Conservation (phyloP, 306 rosid genomes). For the Cucumis cinereus region DNA sequence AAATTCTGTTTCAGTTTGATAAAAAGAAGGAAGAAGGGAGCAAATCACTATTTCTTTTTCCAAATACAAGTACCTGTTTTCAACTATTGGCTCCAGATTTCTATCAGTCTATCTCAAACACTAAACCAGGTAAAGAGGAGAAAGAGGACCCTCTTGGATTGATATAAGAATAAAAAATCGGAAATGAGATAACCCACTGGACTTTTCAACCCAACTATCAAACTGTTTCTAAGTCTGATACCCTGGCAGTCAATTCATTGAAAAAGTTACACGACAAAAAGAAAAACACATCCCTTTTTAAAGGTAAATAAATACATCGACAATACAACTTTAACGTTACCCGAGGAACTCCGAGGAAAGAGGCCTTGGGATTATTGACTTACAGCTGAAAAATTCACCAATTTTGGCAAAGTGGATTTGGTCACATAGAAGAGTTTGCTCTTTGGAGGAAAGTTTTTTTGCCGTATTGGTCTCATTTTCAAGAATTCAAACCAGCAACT, state of each 20-base stretch:
- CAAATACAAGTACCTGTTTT: too few relatives aligned
- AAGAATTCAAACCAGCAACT: too few relatives aligned
- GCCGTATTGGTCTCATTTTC: too few relatives aligned
- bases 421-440: too few relatives aligned
- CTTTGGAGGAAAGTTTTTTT: too few relatives aligned
- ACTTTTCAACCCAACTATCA: background rate
- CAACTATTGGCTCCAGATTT: background rate
- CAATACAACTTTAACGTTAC: conserved; percentile 24
- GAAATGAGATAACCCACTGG: background rate
- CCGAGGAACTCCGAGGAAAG: conserved; percentile 26
- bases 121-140: background rate
- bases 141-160: background rate
- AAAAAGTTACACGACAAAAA: background rate
- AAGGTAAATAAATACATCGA: background rate
- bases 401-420: too few relatives aligned
- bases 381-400: too few relatives aligned
- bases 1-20: too few relatives aligned
- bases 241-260: background rate
- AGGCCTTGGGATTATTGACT: too few relatives aligned
- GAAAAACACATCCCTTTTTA: background rate
- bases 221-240: background rate
- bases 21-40: too few relatives aligned
- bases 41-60: too few relatives aligned
- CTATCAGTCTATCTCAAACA: background rate
- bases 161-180: background rate